Evolutionary conservation across 371 early-diverging fungal genomes (phyloP), one percentile per base, ranked within the genome.

Genomic region (Mortierella sp.): DNA sequence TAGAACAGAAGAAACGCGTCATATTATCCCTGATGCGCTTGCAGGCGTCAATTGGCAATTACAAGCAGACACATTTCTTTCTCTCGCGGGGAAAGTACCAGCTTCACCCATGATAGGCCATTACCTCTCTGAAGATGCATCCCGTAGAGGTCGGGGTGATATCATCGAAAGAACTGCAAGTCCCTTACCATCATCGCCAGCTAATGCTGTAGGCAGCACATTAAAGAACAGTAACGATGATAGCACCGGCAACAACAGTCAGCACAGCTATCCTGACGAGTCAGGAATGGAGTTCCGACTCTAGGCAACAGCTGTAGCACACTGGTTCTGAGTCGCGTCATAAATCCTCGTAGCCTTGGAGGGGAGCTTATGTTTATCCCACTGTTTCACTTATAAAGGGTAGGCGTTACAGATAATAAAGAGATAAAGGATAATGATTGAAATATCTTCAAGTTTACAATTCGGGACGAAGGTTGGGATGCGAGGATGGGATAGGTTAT

Each of bases 1-100:
- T 47, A 74, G 53, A 3, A 74, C 67, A 89, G 94, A 89, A 71
- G 94, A 94, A 65, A 77, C 88, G 28, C 81, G 88, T 5, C 65
- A 80, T 58, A 65, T 71, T 7, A 74, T 80, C 22, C 75, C 80
- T 40, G 75, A 80, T 47, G n/a, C 64, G 3, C 48, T 80, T 2
- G 50, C 66, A 7, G 55, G 75, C 13, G 48, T 74, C 48, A 71
- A 80, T 24, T 80, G 80, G 80, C 80, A 71, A 33, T 65, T 60
- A 13, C 80, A 74, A 33, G 67, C 75, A 8, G 80, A 71, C 4
- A 71, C 60, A 4, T 36, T 74, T 19, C 53, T 80, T 28, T 40
- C 67, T 2, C 65, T 80, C 5, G 80, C 75, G 1, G 70, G 75
- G 4, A 70, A 74, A n/a, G 43, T 80, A 11, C 80, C 80, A 6